Percentiles rank a stretch among this genome's conserved stretches.
phyloP scores from a whole-genome alignment of 139 green algal species.

The Picocystis salinarum region DNA sequence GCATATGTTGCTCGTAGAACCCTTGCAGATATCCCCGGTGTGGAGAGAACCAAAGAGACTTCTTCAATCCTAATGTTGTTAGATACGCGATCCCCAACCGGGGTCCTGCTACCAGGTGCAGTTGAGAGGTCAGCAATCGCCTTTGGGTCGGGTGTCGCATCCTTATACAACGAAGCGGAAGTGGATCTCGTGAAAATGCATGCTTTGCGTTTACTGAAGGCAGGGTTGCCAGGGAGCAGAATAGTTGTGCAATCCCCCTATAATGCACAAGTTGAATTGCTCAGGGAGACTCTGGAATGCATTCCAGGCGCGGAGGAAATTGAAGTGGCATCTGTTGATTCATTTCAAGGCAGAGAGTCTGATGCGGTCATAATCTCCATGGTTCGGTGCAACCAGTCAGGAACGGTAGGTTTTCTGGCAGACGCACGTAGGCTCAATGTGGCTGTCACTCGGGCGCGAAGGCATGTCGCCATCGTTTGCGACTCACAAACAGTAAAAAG shows the following conservation, averaged over 20 bases:
- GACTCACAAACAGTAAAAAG: conserved; percentile 16
- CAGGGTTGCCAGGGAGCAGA: conserved; percentile 6
- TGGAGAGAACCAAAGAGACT: conserved; percentile 6
- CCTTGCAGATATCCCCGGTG: conserved; percentile 3
- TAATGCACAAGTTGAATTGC: conserved; percentile 18
- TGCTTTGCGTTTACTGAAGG: conserved; percentile 8
- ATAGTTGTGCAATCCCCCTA: conserved; percentile 22
- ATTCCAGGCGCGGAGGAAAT: conserved; percentile 3
- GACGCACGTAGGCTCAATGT: conserved; percentile 33
- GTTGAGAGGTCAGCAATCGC: background rate
- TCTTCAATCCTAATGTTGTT: conserved; percentile 10
- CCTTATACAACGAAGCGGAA: conserved; percentile 18
- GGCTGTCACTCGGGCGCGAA: conserved; percentile 24
- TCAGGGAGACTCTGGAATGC: conserved; percentile 6
- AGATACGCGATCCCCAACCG: conserved; percentile 7
- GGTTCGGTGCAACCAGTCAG: conserved; percentile 19
- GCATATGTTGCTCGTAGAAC: conserved; percentile 1
- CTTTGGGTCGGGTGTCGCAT: conserved; percentile 5
- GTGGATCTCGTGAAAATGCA: conserved; percentile 13
- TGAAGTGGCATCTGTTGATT: conserved; percentile 31
- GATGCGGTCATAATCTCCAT: conserved; percentile 32
- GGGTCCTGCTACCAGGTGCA: conserved; percentile 4
- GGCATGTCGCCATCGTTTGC: conserved; percentile 19
- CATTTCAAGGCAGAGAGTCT: conserved; percentile 33
- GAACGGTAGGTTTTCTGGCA: conserved; percentile 22